A percentile compares a stretch with the other conserved stretches of the same genome.
Evolutionary conservation across 108 stramenopile genomes (phyloP).

Genomic region (Nannochloropsis gaditana): DNA sequence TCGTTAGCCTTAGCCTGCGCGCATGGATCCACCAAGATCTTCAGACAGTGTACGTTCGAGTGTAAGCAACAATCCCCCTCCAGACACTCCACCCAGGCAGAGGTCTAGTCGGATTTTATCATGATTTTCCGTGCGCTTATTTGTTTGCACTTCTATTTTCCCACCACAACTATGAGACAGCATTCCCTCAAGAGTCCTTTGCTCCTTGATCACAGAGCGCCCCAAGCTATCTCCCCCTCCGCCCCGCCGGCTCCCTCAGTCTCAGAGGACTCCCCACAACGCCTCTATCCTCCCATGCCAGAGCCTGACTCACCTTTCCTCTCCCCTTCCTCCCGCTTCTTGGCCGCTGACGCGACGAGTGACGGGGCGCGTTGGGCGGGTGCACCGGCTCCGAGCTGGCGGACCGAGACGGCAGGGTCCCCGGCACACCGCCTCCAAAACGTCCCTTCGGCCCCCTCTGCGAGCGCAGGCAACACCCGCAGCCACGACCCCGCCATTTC

Average conservation of each 20-base stretch:
- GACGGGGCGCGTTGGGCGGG: background rate
- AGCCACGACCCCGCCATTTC: background rate
- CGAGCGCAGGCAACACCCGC: background rate
- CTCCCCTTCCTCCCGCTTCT: no score
- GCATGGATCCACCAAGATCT: no score
- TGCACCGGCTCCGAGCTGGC: background rate
- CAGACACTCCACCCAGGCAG: no score
- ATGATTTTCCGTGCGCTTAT: no score
- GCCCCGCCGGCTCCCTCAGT: background rate
- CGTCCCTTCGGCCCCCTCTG: background rate
- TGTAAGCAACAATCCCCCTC: no score
- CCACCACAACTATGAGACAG: background rate
- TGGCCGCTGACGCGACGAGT: background rate
- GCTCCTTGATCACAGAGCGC: background rate
- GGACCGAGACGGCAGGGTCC: background rate
- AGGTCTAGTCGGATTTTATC: no score
- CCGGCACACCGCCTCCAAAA: background rate
- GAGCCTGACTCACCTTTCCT: background rate
- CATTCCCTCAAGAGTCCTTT: slow-evolving; percentile 1
- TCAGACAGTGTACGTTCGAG: no score
- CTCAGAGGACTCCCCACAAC: background rate
- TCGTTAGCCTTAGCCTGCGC: no score
- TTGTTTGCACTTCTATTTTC: no score
- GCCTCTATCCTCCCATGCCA: background rate
- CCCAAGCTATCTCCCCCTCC: background rate